A percentile compares a stretch with the other conserved stretches of the same genome.
Conservation (phyloP, 108 stramenopile species). For the Skeletonema menzelii region DNA sequence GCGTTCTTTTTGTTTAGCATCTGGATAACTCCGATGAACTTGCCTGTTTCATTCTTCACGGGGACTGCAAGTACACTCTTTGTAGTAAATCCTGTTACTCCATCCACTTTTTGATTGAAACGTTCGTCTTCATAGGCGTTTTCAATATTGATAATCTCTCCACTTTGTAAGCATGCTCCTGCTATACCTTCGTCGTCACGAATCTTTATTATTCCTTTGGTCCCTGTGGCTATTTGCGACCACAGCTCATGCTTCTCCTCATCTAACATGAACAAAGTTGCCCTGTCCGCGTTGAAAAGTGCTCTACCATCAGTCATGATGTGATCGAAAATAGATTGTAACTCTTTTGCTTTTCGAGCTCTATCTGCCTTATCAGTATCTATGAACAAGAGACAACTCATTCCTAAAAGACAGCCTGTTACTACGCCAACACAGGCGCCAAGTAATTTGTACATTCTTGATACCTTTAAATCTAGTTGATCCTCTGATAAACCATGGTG, state of each 20-base stretch:
- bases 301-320: slow-evolving; percentile 54
- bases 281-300: slow-evolving; percentile 56
- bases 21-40: slow-evolving; percentile 57
- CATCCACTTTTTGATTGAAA: slow-evolving; percentile 64
- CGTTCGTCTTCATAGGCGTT: slow-evolving; percentile 60
- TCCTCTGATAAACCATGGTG: slow-evolving; percentile 53
- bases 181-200: slow-evolving; percentile 40
- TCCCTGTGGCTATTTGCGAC: slow-evolving; percentile 47
- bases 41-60: slow-evolving; percentile 38
- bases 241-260: slow-evolving; percentile 48
- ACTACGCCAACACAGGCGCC: slow-evolving; percentile 83
- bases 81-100: slow-evolving; percentile 64
- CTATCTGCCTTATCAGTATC: slow-evolving; percentile 73
- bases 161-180: slow-evolving; percentile 42
- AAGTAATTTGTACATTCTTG: slow-evolving; percentile 39
- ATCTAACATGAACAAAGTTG: slow-evolving; percentile 59
- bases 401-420: slow-evolving; percentile 82
- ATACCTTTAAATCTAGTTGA: slow-evolving; percentile 50
- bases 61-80: slow-evolving; percentile 55
- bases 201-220: slow-evolving; percentile 51
- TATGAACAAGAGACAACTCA: slow-evolving; percentile 79
- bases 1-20: slow-evolving; percentile 60
- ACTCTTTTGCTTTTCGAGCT: slow-evolving; percentile 65
- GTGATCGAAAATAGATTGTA: slow-evolving; percentile 59
- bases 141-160: slow-evolving; percentile 47